Percentiles rank a stretch among this genome's conserved stretches.
phyloP scores from a whole-genome alignment of 2,329 filamentous ascomycete species.

The Botryotinia convoluta region DNA sequence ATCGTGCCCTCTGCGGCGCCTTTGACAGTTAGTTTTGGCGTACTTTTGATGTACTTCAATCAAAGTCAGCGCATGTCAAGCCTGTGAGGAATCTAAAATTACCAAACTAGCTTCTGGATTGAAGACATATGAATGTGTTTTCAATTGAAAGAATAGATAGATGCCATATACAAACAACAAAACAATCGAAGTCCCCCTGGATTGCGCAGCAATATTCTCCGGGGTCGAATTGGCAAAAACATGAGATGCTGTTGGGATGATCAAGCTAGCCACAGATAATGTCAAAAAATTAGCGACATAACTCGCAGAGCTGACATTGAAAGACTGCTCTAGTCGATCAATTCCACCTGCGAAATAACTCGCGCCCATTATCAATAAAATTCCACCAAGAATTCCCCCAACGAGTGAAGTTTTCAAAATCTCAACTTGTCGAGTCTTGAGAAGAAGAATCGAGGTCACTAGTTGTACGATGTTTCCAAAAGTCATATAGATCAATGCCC shows the following conservation, averaged over 20 bases:
- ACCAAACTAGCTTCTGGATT: neutral
- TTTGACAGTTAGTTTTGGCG: slow-evolving; percentile 49
- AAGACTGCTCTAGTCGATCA: slow-evolving; percentile 73
- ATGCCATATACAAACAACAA: slow-evolving; percentile 32
- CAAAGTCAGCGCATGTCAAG: slow-evolving; percentile 37
- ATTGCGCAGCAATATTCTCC: neutral
- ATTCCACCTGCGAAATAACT: slow-evolving; percentile 74
- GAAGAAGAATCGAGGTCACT: slow-evolving; percentile 30
- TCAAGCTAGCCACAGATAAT: slow-evolving; percentile 70
- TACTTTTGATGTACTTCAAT: slow-evolving; percentile 25
- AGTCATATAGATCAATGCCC: slow-evolving; percentile 81
- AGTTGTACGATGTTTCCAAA: slow-evolving; percentile 72
- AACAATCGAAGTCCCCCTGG: slow-evolving; percentile 28
- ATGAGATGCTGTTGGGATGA: slow-evolving; percentile 85
- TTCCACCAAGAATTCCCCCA: slow-evolving; percentile 77
- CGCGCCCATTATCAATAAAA: slow-evolving; percentile 49
- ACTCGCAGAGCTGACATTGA: slow-evolving; percentile 86
- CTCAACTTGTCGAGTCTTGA: slow-evolving; percentile 46
- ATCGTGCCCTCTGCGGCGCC: slow-evolving; percentile 59
- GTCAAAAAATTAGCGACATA: slow-evolving; percentile 71
- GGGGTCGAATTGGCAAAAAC: slow-evolving; percentile 38
- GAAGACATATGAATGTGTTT: slow-evolving; percentile 12
- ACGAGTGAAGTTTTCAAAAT: slow-evolving; percentile 90
- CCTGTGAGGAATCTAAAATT: neutral
- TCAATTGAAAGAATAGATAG: neutral